Percentiles rank a stretch among this genome's conserved stretches.
Conservation (phyloP, 2,329 filamentous ascomycete genomes). For the Pseudocercospora vitis region DNA sequence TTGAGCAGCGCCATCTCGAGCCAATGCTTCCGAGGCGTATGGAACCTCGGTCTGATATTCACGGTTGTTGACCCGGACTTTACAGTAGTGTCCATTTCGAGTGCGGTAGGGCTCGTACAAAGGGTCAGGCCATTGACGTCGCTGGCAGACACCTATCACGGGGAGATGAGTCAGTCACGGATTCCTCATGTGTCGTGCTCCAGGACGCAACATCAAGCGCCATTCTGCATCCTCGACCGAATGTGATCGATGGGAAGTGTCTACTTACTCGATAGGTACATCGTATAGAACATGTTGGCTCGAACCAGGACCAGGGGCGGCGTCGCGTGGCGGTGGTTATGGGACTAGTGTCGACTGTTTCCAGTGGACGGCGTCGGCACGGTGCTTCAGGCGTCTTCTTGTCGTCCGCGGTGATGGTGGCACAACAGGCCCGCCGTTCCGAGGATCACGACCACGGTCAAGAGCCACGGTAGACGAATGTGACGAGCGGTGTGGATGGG, state of each 20-base stretch:
- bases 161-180: conserved; percentile 9
- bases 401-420: conserved; percentile 26
- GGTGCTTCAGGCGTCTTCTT: conserved; percentile 29
- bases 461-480: conserved; percentile 20
- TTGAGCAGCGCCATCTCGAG: conserved; percentile 91
- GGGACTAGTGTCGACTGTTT: conserved; percentile 26
- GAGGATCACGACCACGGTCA: conserved; percentile 18
- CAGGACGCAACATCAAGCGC: conserved; percentile 19
- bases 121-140: conserved; percentile 90
- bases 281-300: conserved; percentile 43
- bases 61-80: conserved; percentile 91
- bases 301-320: conserved; percentile 19
- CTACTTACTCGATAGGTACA: conserved; percentile 59
- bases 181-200: conserved; percentile 12
- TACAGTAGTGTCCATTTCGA: conserved; percentile 76
- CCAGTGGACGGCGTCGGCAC: conserved; percentile 31
- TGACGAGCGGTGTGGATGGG: conserved; percentile 18
- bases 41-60: conserved; percentile 90
- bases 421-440: conserved; percentile 32
- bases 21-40: conserved; percentile 78
- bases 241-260: conserved; percentile 29
- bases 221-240: conserved; percentile 17
- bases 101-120: conserved; percentile 80
- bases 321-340: conserved; percentile 25
- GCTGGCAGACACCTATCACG: conserved; percentile 85